Evolutionary conservation across 306 rosid genomes (phyloP).

Genomic region (apple (Malus domestica)): DNA sequence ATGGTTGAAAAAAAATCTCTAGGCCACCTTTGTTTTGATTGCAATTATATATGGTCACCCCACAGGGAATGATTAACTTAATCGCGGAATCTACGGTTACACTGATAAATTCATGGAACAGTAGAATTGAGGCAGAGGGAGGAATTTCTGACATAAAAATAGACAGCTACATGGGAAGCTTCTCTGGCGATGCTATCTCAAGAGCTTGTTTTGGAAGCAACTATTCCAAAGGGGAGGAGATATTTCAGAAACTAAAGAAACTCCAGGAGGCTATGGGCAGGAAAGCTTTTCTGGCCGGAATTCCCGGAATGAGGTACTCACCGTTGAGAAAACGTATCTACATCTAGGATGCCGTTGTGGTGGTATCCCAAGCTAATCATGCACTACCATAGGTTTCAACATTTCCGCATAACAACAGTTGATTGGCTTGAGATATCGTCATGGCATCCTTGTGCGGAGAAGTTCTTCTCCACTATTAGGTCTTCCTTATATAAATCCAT

Average conservation of each 20-base stretch:
- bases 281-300: not conserved
- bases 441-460: not conserved
- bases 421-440: no score
- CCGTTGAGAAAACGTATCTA: no score
- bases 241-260: constrained; percentile 7
- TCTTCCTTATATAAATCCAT: not conserved
- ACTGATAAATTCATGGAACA: constrained; percentile 5
- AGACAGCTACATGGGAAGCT: not conserved
- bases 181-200: constrained; percentile 20
- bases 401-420: no score
- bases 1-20: no score
- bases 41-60: not conserved
- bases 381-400: no score
- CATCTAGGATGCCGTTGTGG: no score
- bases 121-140: not conserved
- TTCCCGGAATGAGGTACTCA: not conserved
- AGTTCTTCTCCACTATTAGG: not conserved
- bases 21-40: not conserved
- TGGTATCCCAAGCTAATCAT: no score
- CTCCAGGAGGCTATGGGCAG: constrained; percentile 14
- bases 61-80: constrained; percentile 11
- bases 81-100: not conserved
- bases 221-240: constrained; percentile 6
- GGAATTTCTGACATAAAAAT: constrained; percentile 4
- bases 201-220: constrained; percentile 22